phyloP scores from a whole-genome alignment of 106 monocot species.

The Alisma plantagoaquatica region DNA sequence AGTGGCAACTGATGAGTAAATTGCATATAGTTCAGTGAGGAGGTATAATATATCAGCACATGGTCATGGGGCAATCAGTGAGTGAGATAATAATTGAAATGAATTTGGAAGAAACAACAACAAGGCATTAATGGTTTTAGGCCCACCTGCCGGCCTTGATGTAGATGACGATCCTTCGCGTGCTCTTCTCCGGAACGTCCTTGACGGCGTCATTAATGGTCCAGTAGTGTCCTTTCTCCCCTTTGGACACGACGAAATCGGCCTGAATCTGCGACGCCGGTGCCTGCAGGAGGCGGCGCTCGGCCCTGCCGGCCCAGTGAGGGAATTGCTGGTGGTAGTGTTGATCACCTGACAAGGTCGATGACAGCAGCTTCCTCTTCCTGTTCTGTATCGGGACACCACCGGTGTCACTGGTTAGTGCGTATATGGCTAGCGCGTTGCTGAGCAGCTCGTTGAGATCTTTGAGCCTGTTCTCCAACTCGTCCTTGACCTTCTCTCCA shows the following conservation, averaged over 20 bases:
- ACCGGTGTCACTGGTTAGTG: slow-evolving; percentile 27
- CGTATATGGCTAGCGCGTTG: slow-evolving; percentile 71
- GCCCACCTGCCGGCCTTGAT: slow-evolving; percentile 61
- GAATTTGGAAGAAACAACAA: background rate
- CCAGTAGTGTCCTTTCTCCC: slow-evolving; percentile 50
- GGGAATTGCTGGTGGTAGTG: slow-evolving; percentile 17
- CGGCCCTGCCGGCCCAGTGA: slow-evolving; percentile 33
- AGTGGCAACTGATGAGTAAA: too few species aligned
- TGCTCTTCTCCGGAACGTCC: slow-evolving; percentile 58
- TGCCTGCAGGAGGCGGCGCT: slow-evolving; percentile 46
- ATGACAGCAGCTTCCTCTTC: background rate
- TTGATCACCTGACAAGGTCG: background rate
- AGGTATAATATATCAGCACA: too few species aligned
- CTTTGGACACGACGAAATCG: slow-evolving; percentile 58
- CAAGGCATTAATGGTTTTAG: background rate
- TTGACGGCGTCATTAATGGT: slow-evolving; percentile 59
- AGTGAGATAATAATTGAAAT: background rate
- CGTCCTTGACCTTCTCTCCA: slow-evolving; percentile 19
- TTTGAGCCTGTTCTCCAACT: slow-evolving; percentile 33
- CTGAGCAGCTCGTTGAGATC: slow-evolving; percentile 53
- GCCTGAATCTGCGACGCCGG: slow-evolving; percentile 39
- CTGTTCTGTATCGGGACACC: slow-evolving; percentile 46
- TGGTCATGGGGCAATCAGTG: too few species aligned
- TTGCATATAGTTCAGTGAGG: too few species aligned
- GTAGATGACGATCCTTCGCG: slow-evolving; percentile 53